Percentiles rank a stretch among this genome's conserved stretches.
phyloP scores from a whole-genome alignment of 768 basidiomycete species.

The Phanerochaete sordida region DNA sequence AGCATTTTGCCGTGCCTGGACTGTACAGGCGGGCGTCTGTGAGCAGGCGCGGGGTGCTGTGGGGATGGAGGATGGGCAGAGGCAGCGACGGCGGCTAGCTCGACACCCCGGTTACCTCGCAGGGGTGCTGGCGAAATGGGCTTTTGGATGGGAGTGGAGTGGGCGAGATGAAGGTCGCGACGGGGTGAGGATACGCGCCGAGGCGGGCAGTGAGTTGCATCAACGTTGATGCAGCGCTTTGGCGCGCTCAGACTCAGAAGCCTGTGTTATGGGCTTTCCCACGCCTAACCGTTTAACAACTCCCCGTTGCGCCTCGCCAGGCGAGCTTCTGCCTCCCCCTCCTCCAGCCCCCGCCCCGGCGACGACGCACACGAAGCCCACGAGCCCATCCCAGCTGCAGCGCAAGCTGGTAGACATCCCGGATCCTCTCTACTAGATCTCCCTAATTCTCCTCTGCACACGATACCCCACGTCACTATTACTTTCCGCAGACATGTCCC shows the following conservation, averaged over 20 bases:
- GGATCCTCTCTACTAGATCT: not conserved
- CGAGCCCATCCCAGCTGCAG: not conserved
- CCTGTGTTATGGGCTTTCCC: conserved; percentile 1
- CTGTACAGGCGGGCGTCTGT: not conserved
- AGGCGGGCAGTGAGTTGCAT: not conserved
- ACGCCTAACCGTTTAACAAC: not conserved
- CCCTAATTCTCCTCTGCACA: not conserved
- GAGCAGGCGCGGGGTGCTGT: too few relatives aligned
- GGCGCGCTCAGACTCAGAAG: not conserved
- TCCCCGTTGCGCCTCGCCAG: not conserved
- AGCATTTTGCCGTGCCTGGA: not conserved
- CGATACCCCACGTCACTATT: not conserved
- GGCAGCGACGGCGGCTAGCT: not conserved
- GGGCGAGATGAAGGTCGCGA: not conserved
- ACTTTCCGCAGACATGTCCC: conserved; percentile 21
- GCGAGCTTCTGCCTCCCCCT: not conserved
- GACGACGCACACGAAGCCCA: not conserved
- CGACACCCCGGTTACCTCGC: not conserved
- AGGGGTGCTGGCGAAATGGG: not conserved
- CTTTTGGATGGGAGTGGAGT: not conserved
- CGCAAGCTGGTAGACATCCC: not conserved
- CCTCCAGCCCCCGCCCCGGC: not conserved
- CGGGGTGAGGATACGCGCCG: not conserved
- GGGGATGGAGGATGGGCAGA: too few relatives aligned
- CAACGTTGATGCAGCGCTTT: not conserved